Conservation (phyloP, 192 early-diverging fungal species). For the Cladochytrium replicatum region DNA sequence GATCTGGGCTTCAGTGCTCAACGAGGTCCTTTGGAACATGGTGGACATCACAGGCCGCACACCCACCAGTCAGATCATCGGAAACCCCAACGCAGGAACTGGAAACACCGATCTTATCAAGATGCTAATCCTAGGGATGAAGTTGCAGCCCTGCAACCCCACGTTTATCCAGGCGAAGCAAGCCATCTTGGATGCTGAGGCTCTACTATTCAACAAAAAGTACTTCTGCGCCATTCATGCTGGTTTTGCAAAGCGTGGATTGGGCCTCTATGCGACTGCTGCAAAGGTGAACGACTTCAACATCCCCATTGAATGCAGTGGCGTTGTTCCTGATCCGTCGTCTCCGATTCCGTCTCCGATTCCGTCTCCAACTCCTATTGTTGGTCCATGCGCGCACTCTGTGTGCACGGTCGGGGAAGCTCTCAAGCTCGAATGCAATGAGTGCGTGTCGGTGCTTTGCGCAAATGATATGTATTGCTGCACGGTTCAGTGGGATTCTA, state of each 20-base stretch:
- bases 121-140: constrained; percentile 10
- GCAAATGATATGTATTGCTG: too few relatives aligned
- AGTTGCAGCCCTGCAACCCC: constrained; percentile 39
- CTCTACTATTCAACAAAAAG: constrained; percentile 12
- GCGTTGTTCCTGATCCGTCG: too few relatives aligned
- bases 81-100: not conserved
- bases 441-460: too few relatives aligned
- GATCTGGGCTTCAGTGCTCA: constrained; percentile 82
- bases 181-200: constrained; percentile 41
- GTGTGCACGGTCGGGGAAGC: too few relatives aligned
- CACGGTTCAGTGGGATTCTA: too few relatives aligned
- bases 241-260: constrained; percentile 46
- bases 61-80: constrained; percentile 36
- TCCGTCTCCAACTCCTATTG: too few relatives aligned
- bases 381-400: too few relatives aligned
- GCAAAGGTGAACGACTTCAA: constrained; percentile 26
- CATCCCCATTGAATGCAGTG: constrained; percentile 34
- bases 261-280: constrained; percentile 26
- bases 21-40: constrained; percentile 48
- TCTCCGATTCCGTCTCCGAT: too few relatives aligned
- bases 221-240: constrained; percentile 40
- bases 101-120: constrained; percentile 9
- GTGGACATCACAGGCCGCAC: constrained; percentile 43
- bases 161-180: constrained; percentile 41
- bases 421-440: too few relatives aligned